Conservation (phyloP, 331 rosid species). For the Phaseolus coccineus region DNA sequence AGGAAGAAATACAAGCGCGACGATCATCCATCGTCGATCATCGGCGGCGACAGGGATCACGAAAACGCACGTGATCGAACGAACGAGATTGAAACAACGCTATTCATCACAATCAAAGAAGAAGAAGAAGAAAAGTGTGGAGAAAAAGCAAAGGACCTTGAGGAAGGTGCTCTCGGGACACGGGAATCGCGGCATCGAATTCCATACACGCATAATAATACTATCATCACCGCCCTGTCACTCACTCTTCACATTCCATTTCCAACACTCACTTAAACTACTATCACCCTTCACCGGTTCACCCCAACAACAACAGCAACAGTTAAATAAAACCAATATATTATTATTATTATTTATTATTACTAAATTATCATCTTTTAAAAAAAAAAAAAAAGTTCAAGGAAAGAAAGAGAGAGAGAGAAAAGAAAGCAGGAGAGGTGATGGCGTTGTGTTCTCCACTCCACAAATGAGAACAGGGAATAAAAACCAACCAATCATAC, state of each 20-base stretch:
- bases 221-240: slow-evolving; percentile 48
- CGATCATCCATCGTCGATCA: slow-evolving; percentile 16
- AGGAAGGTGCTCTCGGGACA: slow-evolving; percentile 59
- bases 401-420: slow-evolving; percentile 25
- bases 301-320: slow-evolving; percentile 20
- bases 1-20: background rate
- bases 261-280: slow-evolving; percentile 37
- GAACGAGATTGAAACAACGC: background rate
- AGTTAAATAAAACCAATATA: background rate
- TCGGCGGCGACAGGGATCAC: background rate
- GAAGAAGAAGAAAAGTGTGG: background rate
- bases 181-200: slow-evolving; percentile 83
- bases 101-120: background rate
- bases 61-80: slow-evolving; percentile 15
- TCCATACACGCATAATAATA: slow-evolving; percentile 58
- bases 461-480: slow-evolving; percentile 85
- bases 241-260: slow-evolving; percentile 49
- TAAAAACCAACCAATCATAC: slow-evolving; percentile 86
- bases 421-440: slow-evolving; percentile 33
- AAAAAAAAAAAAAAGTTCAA: slow-evolving; percentile 37
- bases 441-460: slow-evolving; percentile 75
- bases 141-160: slow-evolving; percentile 53
- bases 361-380: background rate
- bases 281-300: slow-evolving; percentile 38
- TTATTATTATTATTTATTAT: background rate